Conservation (phyloP, 2,329 filamentous ascomycete species). For the Pseudogymnoascus sp. region DNA sequence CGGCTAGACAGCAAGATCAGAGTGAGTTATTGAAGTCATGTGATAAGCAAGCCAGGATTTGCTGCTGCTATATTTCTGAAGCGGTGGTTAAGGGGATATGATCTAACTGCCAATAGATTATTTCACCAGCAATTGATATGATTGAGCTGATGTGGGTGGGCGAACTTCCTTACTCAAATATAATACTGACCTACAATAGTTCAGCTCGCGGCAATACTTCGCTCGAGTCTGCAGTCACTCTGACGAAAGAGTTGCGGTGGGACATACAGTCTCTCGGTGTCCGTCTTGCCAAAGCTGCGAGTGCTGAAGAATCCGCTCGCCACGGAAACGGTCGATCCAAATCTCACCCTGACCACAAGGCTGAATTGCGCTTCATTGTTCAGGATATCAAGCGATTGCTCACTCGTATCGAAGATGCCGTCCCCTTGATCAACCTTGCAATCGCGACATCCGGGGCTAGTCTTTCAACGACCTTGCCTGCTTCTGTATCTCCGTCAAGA, state of each 20-base stretch:
- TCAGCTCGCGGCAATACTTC: constrained; percentile 68
- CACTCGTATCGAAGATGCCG: constrained; percentile 75
- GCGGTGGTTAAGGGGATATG: not conserved
- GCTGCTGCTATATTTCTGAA: not conserved
- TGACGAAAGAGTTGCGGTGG: constrained; percentile 74
- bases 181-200: constrained; percentile 28
- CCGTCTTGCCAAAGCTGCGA: constrained; percentile 61
- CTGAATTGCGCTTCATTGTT: constrained; percentile 62
- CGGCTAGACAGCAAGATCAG: constrained; percentile 79
- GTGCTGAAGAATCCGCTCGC: constrained; percentile 46
- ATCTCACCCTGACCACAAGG: constrained; percentile 47
- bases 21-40: constrained; percentile 35
- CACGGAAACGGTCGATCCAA: constrained; percentile 36
- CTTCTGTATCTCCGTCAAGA: constrained; percentile 80
- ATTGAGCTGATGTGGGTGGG: constrained; percentile 74
- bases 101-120: constrained; percentile 45
- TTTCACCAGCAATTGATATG: constrained; percentile 85
- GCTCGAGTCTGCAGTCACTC: constrained; percentile 73
- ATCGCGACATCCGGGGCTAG: constrained; percentile 90
- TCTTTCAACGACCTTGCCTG: constrained; percentile 68
- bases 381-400: constrained; percentile 68
- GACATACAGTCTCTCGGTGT: constrained; percentile 76
- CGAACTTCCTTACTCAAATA: constrained; percentile 38
- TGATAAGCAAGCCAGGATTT: not conserved
- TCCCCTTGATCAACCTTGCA: constrained; percentile 84